phyloP scores from a whole-genome alignment of 345 rosid species.

The Acer saccharum region DNA sequence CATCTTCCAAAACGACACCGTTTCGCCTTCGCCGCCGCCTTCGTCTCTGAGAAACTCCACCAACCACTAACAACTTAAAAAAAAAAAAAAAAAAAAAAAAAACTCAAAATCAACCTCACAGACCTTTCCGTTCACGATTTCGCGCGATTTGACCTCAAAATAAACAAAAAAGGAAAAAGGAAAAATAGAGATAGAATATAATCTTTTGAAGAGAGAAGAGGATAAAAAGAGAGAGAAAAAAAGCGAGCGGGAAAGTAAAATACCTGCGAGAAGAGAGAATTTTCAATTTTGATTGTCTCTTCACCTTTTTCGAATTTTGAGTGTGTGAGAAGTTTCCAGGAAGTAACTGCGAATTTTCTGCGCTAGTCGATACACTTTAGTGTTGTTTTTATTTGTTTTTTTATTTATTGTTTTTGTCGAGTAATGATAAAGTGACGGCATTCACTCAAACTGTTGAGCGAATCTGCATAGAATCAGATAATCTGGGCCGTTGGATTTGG shows the following conservation, averaged over 20 bases:
- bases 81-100: background rate
- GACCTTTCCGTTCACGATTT: background rate
- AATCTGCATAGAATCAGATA: background rate
- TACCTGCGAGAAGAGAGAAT: background rate
- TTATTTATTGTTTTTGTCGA: background rate
- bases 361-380: no score
- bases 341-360: constrained; percentile 40
- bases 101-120: background rate
- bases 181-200: background rate
- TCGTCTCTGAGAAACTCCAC: background rate
- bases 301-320: background rate
- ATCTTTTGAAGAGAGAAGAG: background rate
- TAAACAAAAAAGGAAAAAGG: background rate
- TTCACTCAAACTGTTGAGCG: background rate
- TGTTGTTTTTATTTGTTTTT: no score
- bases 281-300: background rate
- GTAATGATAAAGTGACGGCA: constrained; percentile 14
- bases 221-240: background rate
- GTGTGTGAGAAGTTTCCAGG: constrained; percentile 36
- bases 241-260: constrained; percentile 20
- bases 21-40: background rate
- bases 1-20: constrained; percentile 40
- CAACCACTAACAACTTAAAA: background rate
- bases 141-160: background rate
- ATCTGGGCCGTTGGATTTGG: constrained; percentile 23